phyloP scores from a whole-genome alignment of 2,329 filamentous ascomycete genomes.

The Diaporthe destruens region DNA sequence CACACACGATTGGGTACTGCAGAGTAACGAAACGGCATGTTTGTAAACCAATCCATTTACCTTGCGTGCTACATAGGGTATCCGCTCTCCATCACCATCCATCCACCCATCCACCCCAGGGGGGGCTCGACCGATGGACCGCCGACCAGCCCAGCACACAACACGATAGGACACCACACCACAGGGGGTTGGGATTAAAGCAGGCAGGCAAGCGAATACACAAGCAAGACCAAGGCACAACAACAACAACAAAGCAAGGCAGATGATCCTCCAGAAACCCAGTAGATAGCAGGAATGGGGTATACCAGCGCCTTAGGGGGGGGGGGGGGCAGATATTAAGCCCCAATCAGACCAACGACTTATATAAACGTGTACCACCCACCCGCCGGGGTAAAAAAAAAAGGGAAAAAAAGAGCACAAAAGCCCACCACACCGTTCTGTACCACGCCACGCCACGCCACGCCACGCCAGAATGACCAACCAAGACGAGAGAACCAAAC shows the following conservation, averaged over 20 bases:
- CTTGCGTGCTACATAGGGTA: slow-evolving; percentile 16
- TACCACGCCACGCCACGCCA: not conserved
- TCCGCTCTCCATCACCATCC: slow-evolving; percentile 14
- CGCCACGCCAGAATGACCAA: not conserved
- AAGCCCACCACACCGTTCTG: not conserved
- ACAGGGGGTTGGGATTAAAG: slow-evolving; percentile 1
- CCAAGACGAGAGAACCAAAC: not conserved
- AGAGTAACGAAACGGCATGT: too few species aligned
- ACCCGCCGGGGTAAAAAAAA: too few species aligned
- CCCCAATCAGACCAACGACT: not conserved
- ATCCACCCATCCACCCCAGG: slow-evolving; percentile 2
- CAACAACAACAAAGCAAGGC: too few species aligned
- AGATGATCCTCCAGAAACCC: slow-evolving; percentile 22
- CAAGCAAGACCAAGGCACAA: slow-evolving; percentile 22
- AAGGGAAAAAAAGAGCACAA: not conserved
- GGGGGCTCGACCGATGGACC: too few species aligned
- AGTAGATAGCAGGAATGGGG: slow-evolving; percentile 32
- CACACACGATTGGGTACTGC: too few species aligned
- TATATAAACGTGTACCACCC: slow-evolving; percentile 12
- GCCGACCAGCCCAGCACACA: not conserved
- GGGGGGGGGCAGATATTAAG: too few species aligned
- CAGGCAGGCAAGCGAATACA: slow-evolving; percentile 22
- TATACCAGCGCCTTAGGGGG: slow-evolving; percentile 30
- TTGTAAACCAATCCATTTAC: slow-evolving; percentile 5
- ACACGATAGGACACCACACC: not conserved